Base-by-base conservation (phyloP, 345 rosid genomes). In the Bruguiera sexangula region DNA sequence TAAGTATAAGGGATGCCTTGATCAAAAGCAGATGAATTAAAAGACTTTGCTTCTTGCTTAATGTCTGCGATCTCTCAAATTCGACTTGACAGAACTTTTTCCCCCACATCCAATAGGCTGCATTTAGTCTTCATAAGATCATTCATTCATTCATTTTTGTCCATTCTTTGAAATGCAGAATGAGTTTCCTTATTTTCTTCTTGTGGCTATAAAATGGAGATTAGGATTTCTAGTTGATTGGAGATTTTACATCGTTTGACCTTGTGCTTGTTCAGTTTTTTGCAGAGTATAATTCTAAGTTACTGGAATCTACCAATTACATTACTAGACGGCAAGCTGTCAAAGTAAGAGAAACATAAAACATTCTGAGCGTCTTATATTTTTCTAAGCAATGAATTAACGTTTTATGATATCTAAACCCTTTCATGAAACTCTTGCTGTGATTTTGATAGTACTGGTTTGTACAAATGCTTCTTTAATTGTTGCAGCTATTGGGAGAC, bases 281-380 rank as follows among this genome's bases (percentile, higher is more conserved):
- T 31, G 80, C 85, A 16, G 99, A 89, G 55, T 92, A 87, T 72
- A 90, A 92, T 85, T 82, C 90, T 13, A 91, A 92, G 86, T 81
- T 92, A 78, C 89, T 95, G 80, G 93, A 92, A 82, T 95, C 99
- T 73, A 64, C 73, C 78, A 95, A 91, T 82, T 95, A 95, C 68
- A 90, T 95, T 66, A 92, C 97, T n/a, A 87, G 99, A 78, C 85
- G 99, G 61, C 99, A 95, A 80, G 97, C 97, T 77, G 74, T 92
- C 63, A 95, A 95, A 89, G 99, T 95, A 74, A 43, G 74, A 61
- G 67, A 61, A 59, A 55, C 37, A 21, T 29, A 24, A 66, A 66
- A 22, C 24, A 31, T 57, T 43, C 19, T 46, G n/a, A 27, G 24
- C 9, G 6, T 32, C 1, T 66, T 6, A 36, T 43, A 18, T 53